A percentile compares a stretch with the other conserved stretches of the same genome.
phyloP scores from a whole-genome alignment of 2,329 filamentous ascomycete species.

The Colletotrichum sublineola region DNA sequence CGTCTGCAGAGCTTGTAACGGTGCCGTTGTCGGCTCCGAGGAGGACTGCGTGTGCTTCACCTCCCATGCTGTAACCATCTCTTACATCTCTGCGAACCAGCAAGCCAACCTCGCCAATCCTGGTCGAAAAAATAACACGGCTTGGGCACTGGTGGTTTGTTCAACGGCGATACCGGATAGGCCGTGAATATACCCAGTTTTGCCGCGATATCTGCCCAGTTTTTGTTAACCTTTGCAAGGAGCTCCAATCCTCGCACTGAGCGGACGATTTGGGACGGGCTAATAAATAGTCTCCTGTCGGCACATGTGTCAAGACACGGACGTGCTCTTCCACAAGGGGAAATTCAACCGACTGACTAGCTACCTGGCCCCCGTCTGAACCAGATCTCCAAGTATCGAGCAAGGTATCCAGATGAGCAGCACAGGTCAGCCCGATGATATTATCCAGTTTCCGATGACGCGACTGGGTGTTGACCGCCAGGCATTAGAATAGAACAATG shows the following conservation, averaged over 20 bases:
- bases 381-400: conserved; percentile 19
- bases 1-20: conserved; percentile 15
- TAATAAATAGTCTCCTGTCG: neutral
- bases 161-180: conserved; percentile 5
- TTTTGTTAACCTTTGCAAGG: conserved; percentile 19
- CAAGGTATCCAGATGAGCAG: conserved; percentile 22
- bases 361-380: conserved; percentile 31
- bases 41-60: conserved; percentile 7
- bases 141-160: conserved; percentile 14
- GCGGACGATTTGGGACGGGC: neutral
- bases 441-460: neutral
- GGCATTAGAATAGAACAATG: neutral
- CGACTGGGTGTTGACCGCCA: neutral
- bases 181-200: neutral
- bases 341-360: conserved; percentile 31
- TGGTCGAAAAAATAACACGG: conserved; percentile 11
- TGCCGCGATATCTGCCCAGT: neutral
- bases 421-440: neutral
- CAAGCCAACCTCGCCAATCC: neutral
- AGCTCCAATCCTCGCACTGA: conserved; percentile 6
- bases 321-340: conserved; percentile 3
- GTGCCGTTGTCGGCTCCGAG: conserved; percentile 17
- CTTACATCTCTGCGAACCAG: neutral
- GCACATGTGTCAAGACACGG: conserved; percentile 1
- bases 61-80: neutral